Evolutionary conservation across 345 rosid species (phyloP), one percentile per base, ranked within the genome.

Genomic region (Ceriops tagal): DNA sequence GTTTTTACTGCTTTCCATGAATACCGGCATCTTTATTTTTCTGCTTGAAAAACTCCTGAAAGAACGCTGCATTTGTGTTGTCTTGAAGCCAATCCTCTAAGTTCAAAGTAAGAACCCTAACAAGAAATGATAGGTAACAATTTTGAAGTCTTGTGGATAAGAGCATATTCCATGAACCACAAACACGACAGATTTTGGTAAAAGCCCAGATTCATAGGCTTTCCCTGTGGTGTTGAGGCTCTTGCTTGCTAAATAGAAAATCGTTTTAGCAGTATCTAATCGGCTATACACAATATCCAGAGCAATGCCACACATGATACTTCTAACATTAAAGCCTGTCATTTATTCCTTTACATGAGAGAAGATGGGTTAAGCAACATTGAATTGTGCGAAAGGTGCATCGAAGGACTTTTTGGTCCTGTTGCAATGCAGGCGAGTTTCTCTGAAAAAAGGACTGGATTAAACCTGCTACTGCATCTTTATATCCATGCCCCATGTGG

Each of bases 1-100:
- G 21, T 64, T 10, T 53, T 55, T 56, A 18, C 19, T n/a, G 47
- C 61, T 55, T 35, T 67, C 52, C 28, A 11, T 20, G 24, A 62
- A 62, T 3, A 6, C n/a, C 3, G 18, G 18, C 18, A 3, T 62
- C 18, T 64, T 1, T 18, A 1, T 26, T 13, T 3, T 26, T 46
- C 34, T n/a, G 16, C 69, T n/a, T 34, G 61, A 55, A 8, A 34
- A 55, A 56, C 70, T 22, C 21, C 2, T 34, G 70, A 55, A 53
- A 32, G 16, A 2, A 6, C 31, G n/a, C 20, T 7, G 16, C 20
- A 32, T 34, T 6, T 34, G 47, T 31, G 16, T 55, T 53, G 10
- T n/a, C 20, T 66, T 31, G 13, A 55, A 53, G 32, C 43, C 61
- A 66, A 21, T 53, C 31, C 35, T 10, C 15, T 55, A 16, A 27